Evolutionary conservation across 2,329 filamentous ascomycete genomes (phyloP), one percentile per base, ranked within the genome.

Genomic region (Emydomyces testavorans): DNA sequence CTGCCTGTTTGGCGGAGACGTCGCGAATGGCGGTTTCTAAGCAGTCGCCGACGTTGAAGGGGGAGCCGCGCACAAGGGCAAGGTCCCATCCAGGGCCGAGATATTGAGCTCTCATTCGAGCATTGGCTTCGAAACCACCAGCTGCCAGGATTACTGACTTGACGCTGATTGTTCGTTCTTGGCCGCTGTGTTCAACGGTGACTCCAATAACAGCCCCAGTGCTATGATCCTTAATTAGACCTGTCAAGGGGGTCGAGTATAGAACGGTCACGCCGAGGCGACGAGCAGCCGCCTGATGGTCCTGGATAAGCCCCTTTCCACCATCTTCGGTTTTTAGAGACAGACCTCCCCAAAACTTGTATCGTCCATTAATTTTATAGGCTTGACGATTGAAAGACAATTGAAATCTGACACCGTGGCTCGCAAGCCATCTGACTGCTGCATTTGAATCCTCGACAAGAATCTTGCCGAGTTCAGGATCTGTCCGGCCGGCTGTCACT

Each of bases 281-380:
- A 35, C 54, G 52, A 0, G 75, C 77, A 1, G 69, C 69, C 2
- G 57, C 56, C 21, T 61, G 60, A 51, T 77, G 66, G 51, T 76
- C 71, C 20, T 67, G 58, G 2, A 80, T 71, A 4, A 82, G 62
- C 0, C 78, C 76, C 54, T 79, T 79, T 0, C 79, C 79, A 1
- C 77, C 77, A 52, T 78, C 73, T 43, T 75, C 57, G 0, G 75
- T 78, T 56, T 73, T 78, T 28, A 82, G 61, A n/a, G 67, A 69
- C 58, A 84, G 62, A 0, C 80, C 80, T 8, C 80, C 80, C 79
- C 79, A 83, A 58, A 83, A 83, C 56, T 77, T 79, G 57, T 72
- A 71, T 24, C 73, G 65, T 0, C 75, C 77, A 43, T 76, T 67
- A n/a, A 82, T 71, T 49, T 78, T 67, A 58, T 80, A 84, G 0